phyloP scores from a whole-genome alignment of 2,329 filamentous ascomycete species.

The Ophiocordyceps unilateralis region DNA sequence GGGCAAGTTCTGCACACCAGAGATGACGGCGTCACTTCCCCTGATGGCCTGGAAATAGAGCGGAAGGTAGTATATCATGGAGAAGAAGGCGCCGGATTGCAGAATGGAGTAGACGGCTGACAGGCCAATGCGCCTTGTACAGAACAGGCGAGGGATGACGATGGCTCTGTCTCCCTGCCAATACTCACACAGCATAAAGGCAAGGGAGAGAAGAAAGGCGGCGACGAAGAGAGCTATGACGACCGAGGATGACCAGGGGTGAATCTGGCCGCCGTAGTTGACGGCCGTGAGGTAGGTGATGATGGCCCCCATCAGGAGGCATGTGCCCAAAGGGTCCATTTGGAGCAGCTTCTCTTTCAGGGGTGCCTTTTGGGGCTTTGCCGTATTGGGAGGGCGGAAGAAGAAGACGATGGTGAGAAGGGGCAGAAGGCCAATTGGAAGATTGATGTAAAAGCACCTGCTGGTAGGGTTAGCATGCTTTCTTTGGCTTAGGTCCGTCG shows the following conservation, averaged over 20 bases:
- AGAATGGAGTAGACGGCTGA: conserved; percentile 22
- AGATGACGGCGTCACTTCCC: conserved; percentile 19
- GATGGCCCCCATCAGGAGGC: conserved; percentile 25
- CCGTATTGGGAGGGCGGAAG: conserved; percentile 24
- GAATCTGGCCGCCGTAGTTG: conserved; percentile 27
- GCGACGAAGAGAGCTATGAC: conserved; percentile 27
- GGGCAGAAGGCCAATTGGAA: conserved; percentile 18
- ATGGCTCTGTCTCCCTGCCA: conserved; percentile 28
- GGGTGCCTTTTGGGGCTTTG: conserved; percentile 17
- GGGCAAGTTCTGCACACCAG: conserved; percentile 27
- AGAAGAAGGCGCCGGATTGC: conserved; percentile 21
- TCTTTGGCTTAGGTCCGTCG: no score
- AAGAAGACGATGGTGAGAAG: conserved; percentile 19
- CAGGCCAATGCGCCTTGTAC: not conserved
- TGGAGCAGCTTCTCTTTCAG: conserved; percentile 27
- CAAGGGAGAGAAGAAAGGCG: conserved; percentile 14
- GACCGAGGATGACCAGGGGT: conserved; percentile 22
- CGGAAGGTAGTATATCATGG: conserved; percentile 28
- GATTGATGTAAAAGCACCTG: conserved; percentile 18
- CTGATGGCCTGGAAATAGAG: conserved; percentile 28
- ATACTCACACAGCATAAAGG: conserved; percentile 20
- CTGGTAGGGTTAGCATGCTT: not conserved
- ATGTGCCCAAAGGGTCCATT: conserved; percentile 28
- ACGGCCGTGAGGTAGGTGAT: conserved; percentile 27
- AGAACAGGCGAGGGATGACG: conserved; percentile 18